Conservation (phyloP, 148 eudicot species). For the Cornus florida region DNA sequence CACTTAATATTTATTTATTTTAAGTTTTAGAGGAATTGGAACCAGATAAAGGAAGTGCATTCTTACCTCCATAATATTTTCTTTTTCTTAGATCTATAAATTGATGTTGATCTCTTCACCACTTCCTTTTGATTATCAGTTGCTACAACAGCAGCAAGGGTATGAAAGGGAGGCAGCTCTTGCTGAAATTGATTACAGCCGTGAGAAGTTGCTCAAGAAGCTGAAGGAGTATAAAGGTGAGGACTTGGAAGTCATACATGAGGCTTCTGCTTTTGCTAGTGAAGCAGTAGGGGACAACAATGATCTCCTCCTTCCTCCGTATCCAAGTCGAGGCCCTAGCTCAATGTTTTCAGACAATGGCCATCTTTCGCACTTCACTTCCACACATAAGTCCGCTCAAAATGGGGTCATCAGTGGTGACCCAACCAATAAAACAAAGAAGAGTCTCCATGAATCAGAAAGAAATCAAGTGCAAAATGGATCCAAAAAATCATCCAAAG, state of each 20-base stretch:
- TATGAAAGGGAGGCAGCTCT: conserved; percentile 82
- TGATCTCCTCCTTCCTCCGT: conserved; percentile 79
- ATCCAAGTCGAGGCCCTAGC: conserved; percentile 50
- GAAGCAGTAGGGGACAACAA: conserved; percentile 66
- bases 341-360: conserved; percentile 42
- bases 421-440: conserved; percentile 7
- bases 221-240: conserved; percentile 77
- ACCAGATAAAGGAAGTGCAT: neutral
- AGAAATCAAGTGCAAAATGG: conserved; percentile 21
- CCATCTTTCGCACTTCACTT: conserved; percentile 33
- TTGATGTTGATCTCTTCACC: neutral
- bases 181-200: conserved; percentile 72
- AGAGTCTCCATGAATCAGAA: conserved; percentile 18
- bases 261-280: conserved; percentile 80
- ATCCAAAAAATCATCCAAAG: conserved; percentile 36
- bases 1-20: no score
- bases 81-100: neutral
- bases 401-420: conserved; percentile 37
- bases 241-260: conserved; percentile 69
- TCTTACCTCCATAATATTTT: neutral
- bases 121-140: conserved; percentile 39
- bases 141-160: conserved; percentile 81
- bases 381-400: conserved; percentile 41
- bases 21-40: neutral
- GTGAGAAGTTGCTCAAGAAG: conserved; percentile 72